Conservation (phyloP, 345 rosid species). For the Zanthoxylum bungeanum region DNA sequence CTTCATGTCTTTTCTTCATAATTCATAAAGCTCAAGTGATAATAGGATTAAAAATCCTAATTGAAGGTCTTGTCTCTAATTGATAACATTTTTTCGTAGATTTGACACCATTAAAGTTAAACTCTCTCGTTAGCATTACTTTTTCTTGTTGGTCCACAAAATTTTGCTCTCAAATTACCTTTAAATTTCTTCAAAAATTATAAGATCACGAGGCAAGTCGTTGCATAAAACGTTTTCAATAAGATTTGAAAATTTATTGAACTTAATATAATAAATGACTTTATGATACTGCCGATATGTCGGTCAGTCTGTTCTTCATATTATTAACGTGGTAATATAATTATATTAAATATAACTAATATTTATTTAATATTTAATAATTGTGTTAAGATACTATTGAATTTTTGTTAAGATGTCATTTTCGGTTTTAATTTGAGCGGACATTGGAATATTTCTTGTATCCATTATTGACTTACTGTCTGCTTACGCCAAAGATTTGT, state of each 20-base stretch:
- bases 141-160: neutral
- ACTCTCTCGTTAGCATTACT: too few relatives aligned
- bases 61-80: conserved; percentile 26
- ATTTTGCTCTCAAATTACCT: neutral
- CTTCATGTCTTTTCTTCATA: conserved; percentile 23
- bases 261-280: too few relatives aligned
- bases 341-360: too few relatives aligned
- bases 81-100: conserved; percentile 22
- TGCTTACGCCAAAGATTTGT: too few relatives aligned
- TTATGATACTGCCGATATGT: neutral
- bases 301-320: too few relatives aligned
- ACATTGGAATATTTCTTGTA: conserved; percentile 8
- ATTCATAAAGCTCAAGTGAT: conserved; percentile 8
- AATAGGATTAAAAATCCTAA: conserved; percentile 13
- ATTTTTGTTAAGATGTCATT: neutral
- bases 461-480: neutral
- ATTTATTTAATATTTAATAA: too few relatives aligned
- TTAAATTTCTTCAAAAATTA: neutral
- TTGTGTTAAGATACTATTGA: too few relatives aligned
- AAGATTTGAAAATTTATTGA: too few relatives aligned
- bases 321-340: too few relatives aligned
- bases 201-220: neutral
- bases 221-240: neutral
- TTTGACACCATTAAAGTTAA: conserved; percentile 32
- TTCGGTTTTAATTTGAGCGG: neutral